Evolutionary conservation across 2,329 filamentous ascomycete genomes (phyloP), one percentile per base, ranked within the genome.

Genomic region (Cladosporium sp.): DNA sequence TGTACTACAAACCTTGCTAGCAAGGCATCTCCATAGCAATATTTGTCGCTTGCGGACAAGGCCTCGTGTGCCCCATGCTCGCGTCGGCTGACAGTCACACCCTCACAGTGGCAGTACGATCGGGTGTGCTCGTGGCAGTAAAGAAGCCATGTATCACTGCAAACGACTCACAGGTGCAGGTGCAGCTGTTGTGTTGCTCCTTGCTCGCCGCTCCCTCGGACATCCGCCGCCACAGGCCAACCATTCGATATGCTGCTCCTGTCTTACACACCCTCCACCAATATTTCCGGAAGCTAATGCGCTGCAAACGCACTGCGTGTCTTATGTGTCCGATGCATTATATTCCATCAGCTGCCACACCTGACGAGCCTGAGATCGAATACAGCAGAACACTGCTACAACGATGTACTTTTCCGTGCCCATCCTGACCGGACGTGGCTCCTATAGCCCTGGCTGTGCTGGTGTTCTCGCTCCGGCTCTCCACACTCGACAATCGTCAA

Each of bases 191-290:
- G 52, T 55, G 52, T 4, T 55, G 28, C 15, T 30, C 32, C 52
- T 18, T 34, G 44, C 59, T 59, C 57, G 57, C 57, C 26, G 26
- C 28, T 32, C 28, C n/a, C 30, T 55, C 52, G 52, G 52, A 34
- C 36, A 12, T 58, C 55, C 55, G 55, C 55, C 14, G 30, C 32
- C 28, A 34, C 15, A 21, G 14, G 6, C 24, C 30, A 28, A 30
- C 51, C 51, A 32, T 28, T 32, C 4, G 52, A 30, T 54, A 54
- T 54, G 28, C 49, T 57, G 30, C 41, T 34, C 28, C n/a, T 64
- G 61, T 64, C 61, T 64, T 52, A 64, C 61, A 41, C 49, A 24
- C 24, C 14, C 36, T 57, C 59, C 59, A 62, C 59, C 47, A 52
- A 62, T 62, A 41, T 55, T 12, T 52, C 41, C 60, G 34, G 21